Conservation (phyloP, 805 yeast genomes). For the Saccharomycopsis malanga region DNA sequence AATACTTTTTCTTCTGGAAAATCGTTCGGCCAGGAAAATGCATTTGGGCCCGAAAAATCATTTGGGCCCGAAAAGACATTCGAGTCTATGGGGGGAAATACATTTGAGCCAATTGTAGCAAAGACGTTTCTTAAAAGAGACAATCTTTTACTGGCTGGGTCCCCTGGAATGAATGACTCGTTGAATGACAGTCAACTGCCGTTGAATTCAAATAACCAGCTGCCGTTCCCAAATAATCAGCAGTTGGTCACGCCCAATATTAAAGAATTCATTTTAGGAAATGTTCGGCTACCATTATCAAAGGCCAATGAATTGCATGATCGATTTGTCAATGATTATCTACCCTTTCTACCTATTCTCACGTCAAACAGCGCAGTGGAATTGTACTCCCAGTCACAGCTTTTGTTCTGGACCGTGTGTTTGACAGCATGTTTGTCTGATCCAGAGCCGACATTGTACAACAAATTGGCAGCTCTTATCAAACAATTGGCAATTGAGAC, state of each 20-base stretch:
- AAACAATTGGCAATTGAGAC: conserved; percentile 86
- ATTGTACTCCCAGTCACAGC: conserved; percentile 73
- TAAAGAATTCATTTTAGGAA: conserved; percentile 65
- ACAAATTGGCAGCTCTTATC: conserved; percentile 65
- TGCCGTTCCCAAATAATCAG: neutral
- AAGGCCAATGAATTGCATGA: conserved; percentile 71
- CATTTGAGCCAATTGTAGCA: conserved; percentile 23
- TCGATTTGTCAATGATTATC: conserved; percentile 55
- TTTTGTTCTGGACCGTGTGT: conserved; percentile 87
- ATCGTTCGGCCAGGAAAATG: conserved; percentile 22
- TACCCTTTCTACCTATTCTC: conserved; percentile 77
- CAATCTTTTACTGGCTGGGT: conserved; percentile 35
- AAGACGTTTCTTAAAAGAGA: neutral
- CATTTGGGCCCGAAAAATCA: too few species aligned
- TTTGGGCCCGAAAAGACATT: too few species aligned
- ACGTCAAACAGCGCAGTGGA: conserved; percentile 62
- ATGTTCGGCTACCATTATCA: conserved; percentile 55
- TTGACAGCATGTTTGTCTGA: conserved; percentile 80
- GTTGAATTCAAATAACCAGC: conserved; percentile 28
- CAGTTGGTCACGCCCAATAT: conserved; percentile 15
- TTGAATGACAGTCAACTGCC: conserved; percentile 33
- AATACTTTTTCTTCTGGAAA: neutral
- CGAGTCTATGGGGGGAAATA: conserved; percentile 38
- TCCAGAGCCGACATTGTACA: conserved; percentile 78
- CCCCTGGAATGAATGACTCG: conserved; percentile 35